Evolutionary conservation across 176 grass and related monocot species (phyloP).

Genomic region (Metroxylon sagu): DNA sequence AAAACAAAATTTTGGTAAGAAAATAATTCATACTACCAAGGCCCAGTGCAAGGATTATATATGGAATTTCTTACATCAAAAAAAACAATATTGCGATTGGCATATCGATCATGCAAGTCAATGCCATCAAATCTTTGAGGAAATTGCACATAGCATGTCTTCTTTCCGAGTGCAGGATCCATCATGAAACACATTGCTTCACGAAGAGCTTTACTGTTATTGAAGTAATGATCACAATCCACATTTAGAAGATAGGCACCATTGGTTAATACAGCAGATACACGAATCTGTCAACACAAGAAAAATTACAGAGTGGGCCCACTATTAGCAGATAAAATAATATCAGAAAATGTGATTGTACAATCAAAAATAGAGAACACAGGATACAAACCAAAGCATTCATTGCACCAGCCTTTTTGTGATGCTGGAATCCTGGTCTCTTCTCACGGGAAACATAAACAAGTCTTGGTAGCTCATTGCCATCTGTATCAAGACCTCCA

Average conservation of each 20-base stretch:
- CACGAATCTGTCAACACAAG: slow-evolving; percentile 28
- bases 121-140: slow-evolving; percentile 24
- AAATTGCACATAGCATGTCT: slow-evolving; percentile 63
- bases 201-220: slow-evolving; percentile 34
- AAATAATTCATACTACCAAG: neutral
- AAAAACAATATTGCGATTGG: slow-evolving; percentile 27
- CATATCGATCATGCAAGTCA: neutral
- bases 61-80: slow-evolving; percentile 31
- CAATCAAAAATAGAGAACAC: neutral
- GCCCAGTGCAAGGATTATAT: neutral
- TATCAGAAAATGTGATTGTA: slow-evolving; percentile 25
- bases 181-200: slow-evolving; percentile 58
- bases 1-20: neutral
- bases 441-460: slow-evolving; percentile 99
- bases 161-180: slow-evolving; percentile 28
- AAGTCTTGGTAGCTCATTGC: slow-evolving; percentile 84
- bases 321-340: neutral
- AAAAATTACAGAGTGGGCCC: neutral
- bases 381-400: slow-evolving; percentile 70
- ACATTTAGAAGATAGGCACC: slow-evolving; percentile 47
- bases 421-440: slow-evolving; percentile 87
- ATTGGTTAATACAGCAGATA: slow-evolving; percentile 51
- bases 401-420: slow-evolving; percentile 97
- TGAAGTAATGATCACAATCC: slow-evolving; percentile 42
- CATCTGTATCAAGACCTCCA: slow-evolving; percentile 86